phyloP scores from a whole-genome alignment of 371 early-diverging fungal species.

The Cokeromyces recurvatus region DNA sequence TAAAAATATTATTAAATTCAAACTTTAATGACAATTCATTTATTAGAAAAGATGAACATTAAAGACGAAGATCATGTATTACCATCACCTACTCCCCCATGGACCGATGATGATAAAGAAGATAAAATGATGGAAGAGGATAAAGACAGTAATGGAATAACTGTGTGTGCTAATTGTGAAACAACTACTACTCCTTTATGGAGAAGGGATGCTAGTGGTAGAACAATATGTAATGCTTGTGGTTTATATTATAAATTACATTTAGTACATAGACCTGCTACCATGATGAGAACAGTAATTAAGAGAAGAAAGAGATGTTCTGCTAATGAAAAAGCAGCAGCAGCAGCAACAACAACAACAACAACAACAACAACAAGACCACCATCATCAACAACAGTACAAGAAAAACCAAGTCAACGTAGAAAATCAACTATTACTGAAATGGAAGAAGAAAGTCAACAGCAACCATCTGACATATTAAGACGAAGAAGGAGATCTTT shows the following conservation, averaged over 20 bases:
- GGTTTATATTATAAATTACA: constrained; percentile 78
- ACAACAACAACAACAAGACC: not conserved
- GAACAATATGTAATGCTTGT: constrained; percentile 77
- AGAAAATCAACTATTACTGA: too few relatives aligned
- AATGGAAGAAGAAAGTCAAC: too few relatives aligned
- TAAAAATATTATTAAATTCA: not conserved
- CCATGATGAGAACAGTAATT: constrained; percentile 54
- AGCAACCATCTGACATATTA: too few relatives aligned
- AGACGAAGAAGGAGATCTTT: constrained; percentile 30
- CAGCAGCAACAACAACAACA: not conserved
- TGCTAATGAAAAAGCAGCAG: constrained; percentile 6
- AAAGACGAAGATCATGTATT: constrained; percentile 6
- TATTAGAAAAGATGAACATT: constrained; percentile 11
- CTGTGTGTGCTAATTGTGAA: constrained; percentile 66
- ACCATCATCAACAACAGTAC: too few relatives aligned
- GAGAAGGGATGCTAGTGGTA: constrained; percentile 66
- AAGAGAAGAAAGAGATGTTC: constrained; percentile 45
- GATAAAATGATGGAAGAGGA: not conserved
- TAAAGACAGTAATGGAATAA: constrained; percentile 2
- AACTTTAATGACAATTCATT: constrained; percentile 11
- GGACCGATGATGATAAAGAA: constrained; percentile 21
- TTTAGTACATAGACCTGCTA: constrained; percentile 50
- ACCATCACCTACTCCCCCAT: constrained; percentile 5
- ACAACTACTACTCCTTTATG: constrained; percentile 77
- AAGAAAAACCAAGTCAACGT: too few relatives aligned